Base-by-base conservation (phyloP, 176 grass and related monocot genomes). In the Ampelocalamus luodianensis region DNA sequence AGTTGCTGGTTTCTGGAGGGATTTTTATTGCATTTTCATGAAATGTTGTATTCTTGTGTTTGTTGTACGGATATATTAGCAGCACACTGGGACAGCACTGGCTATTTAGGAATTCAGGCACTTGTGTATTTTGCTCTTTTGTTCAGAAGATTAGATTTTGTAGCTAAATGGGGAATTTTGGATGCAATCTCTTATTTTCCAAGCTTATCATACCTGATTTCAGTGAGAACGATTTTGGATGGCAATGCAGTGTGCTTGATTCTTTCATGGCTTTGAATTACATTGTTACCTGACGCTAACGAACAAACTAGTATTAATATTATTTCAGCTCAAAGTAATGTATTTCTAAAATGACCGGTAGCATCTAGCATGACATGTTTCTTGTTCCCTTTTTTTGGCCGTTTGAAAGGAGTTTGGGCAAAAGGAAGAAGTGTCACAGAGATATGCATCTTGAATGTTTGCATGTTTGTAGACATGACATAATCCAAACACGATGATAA, bases 241-340 rank as follows among this genome's bases (percentile, higher is more conserved):
- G 24, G 5, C 40, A 34, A 83, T 48, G 48, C 6, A 58, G 12
- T 80, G 3, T 46, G 62, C 39, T 53, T 46, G 22, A 49, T 69
- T 68, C 9, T 49, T 83, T 69, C 22, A 38, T 23, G 26, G 39
- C 14, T 39, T 82, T 11, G 14, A 81, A 75, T 87, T 38, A 22
- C 39, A 82, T 46, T 27, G 55, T 46, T 8, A 53, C 55, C 32
- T 72, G 43, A 29, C 5, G 6, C n/a, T 77, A 62, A 67, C 15
- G 12, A 29, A 29, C 44, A 39, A 14, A 39, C 15, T 3, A 59
- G 24, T 43, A 37, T 8, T 16, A 42, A 26, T 24, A 26, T 54
- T 39, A 42, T 77, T 61, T 77, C 14, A 38, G 6, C 3, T 46
- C 20, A 24, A 77, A 40, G 24, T 73, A 49, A 36, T 50, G 12